Evolutionary conservation across 2,329 filamentous ascomycete species (phyloP), one percentile per base, ranked within the genome.

Genomic region (Anisogramma anomala): DNA sequence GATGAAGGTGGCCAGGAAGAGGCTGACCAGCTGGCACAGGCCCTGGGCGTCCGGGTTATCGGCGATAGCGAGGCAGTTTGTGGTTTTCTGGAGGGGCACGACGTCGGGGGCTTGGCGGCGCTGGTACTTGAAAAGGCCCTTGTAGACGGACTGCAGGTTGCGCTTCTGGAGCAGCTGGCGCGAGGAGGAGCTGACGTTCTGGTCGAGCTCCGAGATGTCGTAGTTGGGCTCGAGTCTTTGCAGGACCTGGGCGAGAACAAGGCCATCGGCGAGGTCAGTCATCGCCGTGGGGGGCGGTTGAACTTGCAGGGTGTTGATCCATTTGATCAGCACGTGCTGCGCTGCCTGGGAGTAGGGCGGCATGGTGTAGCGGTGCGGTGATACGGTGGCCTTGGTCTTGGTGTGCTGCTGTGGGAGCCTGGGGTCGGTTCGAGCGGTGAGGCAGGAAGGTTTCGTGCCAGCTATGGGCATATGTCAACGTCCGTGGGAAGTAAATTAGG

Each of bases 61-160:
- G 46, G 69, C 71, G 41, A 79, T 67, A 37, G 68, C 65, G 58
- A 74, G 72, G 50, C 77, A 73, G 51, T 78, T 67, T 41, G 71
- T 65, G 31, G 64, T 64, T 50, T 67, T 67, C 37, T 72, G 65
- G 45, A 76, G 61, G 26, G 67, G 67, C 42, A 67, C 65, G 40
- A 77, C 62, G 30, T 69, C 67, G 3, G 65, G 60, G 48, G 70
- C 68, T 39, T 71, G 59, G 36, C 68, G 64, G 38, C 71, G 68
- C 41, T 77, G 70, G 52, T 75, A 77, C 57, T 94, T 94, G 3
- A 91, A 87, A 2, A 98, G 68, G 9, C 75, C 66, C 58, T 96
- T 96, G 45, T 96, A 72, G 15, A 93, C 79, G 2, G 85, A 82
- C 58, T 98, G 95, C 3, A 93, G 86, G 55, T 98, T 91, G 36